phyloP scores from a whole-genome alignment of 768 basidiomycete species.

The Rhizopogon sp. region DNA sequence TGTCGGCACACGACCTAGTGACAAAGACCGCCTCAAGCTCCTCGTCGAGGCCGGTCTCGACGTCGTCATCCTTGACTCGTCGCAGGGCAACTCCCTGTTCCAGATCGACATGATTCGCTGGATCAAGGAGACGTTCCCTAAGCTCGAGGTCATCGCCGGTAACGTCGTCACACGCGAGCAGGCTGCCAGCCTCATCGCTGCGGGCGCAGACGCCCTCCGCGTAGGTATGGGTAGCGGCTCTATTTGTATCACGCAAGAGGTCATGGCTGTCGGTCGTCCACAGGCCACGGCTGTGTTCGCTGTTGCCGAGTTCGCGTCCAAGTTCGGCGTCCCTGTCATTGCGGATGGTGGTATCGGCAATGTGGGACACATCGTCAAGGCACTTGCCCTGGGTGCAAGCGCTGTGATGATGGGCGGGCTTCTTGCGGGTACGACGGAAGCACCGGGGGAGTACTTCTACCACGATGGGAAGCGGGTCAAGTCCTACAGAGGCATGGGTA shows the following conservation, averaged over 20 bases:
- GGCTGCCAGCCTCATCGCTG: conserved; percentile 87
- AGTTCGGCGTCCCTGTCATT: conserved; percentile 94
- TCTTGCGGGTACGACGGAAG: conserved; percentile 93
- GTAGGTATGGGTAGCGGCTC: conserved; percentile 98
- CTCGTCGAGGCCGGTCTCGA: conserved; percentile 95
- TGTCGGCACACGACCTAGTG: conserved; percentile 86
- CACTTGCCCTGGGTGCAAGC: conserved; percentile 86
- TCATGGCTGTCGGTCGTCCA: conserved; percentile 98
- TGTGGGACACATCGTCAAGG: conserved; percentile 97
- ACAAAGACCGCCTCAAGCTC: conserved; percentile 77
- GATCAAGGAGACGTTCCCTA: conserved; percentile 84
- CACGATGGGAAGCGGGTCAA: conserved; percentile 99
- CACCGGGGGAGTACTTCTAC: conserved; percentile 98
- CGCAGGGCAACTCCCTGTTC: conserved; percentile 92
- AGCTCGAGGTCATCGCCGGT: conserved; percentile 91
- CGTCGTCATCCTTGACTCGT: conserved; percentile 92
- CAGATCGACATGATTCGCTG: conserved; percentile 93
- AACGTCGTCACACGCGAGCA: conserved; percentile 99
- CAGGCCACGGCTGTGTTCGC: conserved; percentile 98
- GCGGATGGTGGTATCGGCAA: conserved; percentile 96
- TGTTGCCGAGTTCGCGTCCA: conserved; percentile 87
- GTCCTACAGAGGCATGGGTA: conserved; percentile 98
- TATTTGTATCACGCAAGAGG: conserved; percentile 99
- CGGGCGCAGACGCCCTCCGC: conserved; percentile 93
- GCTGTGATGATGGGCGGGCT: conserved; percentile 99